phyloP scores from a whole-genome alignment of 345 rosid genomes.

The Eucalyptus cloeziana region DNA sequence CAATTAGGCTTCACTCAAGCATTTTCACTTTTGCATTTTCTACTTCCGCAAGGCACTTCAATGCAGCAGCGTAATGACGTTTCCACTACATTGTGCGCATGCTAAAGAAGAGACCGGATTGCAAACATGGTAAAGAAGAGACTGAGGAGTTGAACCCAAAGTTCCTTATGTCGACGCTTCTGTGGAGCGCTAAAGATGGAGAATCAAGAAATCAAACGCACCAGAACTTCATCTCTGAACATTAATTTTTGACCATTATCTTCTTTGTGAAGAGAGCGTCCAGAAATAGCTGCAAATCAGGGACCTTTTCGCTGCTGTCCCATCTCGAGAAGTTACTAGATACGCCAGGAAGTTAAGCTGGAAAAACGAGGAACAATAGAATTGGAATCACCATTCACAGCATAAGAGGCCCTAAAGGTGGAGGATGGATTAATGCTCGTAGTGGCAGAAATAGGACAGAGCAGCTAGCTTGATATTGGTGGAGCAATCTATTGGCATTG shows the following conservation, averaged over 20 bases:
- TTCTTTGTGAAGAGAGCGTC: not conserved
- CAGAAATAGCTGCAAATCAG: slow-evolving; percentile 6
- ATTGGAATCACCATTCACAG: no score
- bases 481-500: not conserved
- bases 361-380: not conserved
- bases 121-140: not conserved
- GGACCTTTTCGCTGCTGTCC: slow-evolving; percentile 77
- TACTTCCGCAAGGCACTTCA: not conserved
- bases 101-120: not conserved
- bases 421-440: not conserved
- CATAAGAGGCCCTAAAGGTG: not conserved
- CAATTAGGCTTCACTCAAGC: not conserved
- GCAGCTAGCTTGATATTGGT: not conserved
- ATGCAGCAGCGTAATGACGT: not conserved
- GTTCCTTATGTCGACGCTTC: not conserved
- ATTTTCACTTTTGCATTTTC: not conserved
- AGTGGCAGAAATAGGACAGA: not conserved
- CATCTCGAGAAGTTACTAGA: slow-evolving; percentile 1
- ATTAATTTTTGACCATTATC: not conserved
- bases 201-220: not conserved
- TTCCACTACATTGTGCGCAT: not conserved
- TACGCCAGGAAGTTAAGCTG: not conserved
- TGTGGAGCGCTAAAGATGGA: not conserved
- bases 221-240: not conserved
- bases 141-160: not conserved